These are phyloP conservation scores for Neopestalotiopsis sp. DNA, from an alignment of 2,329 filamentous ascomycete species.

Conservation along the genomic window DNA sequence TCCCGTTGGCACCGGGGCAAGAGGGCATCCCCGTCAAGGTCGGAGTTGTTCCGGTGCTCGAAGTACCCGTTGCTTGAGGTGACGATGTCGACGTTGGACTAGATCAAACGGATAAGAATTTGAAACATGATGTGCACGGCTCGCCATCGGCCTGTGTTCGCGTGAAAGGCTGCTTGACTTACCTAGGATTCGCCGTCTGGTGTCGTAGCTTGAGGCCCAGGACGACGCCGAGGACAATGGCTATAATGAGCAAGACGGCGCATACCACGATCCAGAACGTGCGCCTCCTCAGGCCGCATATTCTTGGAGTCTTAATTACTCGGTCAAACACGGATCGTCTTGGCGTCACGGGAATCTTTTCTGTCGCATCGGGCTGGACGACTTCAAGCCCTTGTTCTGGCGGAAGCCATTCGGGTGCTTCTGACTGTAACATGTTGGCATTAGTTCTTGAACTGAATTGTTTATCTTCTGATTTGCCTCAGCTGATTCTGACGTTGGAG, in stretches of 20 bases:
- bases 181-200: not conserved
- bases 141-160: not conserved
- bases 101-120: not conserved
- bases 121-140: not conserved
- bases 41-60: not conserved
- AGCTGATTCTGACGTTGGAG: not conserved
- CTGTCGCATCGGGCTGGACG: constrained; percentile 18
- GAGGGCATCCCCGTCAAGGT: constrained; percentile 8
- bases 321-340: not conserved
- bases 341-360: constrained; percentile 20
- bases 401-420: constrained; percentile 25
- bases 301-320: not conserved
- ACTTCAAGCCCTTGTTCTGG: constrained; percentile 31
- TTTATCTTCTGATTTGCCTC: not conserved
- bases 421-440: constrained; percentile 12
- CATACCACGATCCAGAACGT: not conserved
- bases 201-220: not conserved
- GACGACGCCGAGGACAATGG: constrained; percentile 6
- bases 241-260: constrained; percentile 1
- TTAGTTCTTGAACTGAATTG: not conserved
- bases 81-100: not conserved
- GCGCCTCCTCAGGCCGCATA: not conserved
- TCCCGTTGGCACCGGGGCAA: constrained; percentile 28
- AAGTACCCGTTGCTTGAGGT: not conserved
- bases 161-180: not conserved